Evolutionary conservation across 176 grass and related monocot genomes (phyloP), one percentile per base, ranked within the genome.

Genomic region (Carex littledalei): DNA sequence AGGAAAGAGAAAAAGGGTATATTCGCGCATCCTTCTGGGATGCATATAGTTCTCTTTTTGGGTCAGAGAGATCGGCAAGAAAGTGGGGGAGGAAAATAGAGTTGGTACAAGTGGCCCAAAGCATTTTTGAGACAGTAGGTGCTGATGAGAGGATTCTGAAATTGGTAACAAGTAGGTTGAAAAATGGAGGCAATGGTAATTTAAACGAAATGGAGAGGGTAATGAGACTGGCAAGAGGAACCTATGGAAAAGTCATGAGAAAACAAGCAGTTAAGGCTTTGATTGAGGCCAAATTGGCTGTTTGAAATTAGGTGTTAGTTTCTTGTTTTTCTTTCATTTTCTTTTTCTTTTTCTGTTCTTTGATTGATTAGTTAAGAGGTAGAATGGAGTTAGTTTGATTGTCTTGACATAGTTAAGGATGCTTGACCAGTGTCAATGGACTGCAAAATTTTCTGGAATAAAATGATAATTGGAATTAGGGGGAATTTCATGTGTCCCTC

Each of bases 181-280:
- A 86, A 49, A 85, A 89, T 86, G 82, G 67, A 86, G 86, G 84
- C 16, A 84, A 91, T 15, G 82, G 63, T 22, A 57, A 31, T 64
- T 37, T 47, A 7, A 69, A 62, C 1, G 91, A 98, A 86, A 92
- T 90, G 87, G 93, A 98, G 45, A 98, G 89, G 86, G 86, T 89
- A 53, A 84, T 95, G 80, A 93, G 76, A 84, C 82, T 98, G 81
- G 95, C 88, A 54, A 93, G 89, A 72, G 89, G 84, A 2, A 92
- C 93, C 2, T 98, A 89, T 84, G 95, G 95, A 35, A 98, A 92
- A 84, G 85, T 94, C n/a, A 89, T 92, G 86, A 98, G 93, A 66
- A 95, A 87, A 78, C 84, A 88, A 67, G 91, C 93, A 61, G 90
- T 98, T 79, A 93, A 84, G 70, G 53, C 85, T 87, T 86, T 98